Evolutionary conservation across 2,329 filamentous ascomycete genomes (phyloP).

Genomic region (Cryphonectria naterciae): DNA sequence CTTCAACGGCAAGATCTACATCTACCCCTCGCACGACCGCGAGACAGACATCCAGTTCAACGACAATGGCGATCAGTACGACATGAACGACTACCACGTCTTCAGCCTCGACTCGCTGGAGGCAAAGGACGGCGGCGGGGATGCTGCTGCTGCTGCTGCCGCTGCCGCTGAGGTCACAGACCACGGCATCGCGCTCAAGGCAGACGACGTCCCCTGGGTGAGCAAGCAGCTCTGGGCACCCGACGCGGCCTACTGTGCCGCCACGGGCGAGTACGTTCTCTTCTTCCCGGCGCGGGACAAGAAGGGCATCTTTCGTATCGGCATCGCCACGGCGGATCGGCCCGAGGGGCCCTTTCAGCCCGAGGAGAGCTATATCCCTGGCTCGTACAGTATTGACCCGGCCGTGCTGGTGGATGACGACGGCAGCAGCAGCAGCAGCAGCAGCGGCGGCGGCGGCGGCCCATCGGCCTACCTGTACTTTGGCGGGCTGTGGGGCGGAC

Average conservation of each 20-base stretch:
- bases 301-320: slow-evolving; percentile 72
- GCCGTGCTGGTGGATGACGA: slow-evolving; percentile 74
- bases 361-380: slow-evolving; percentile 66
- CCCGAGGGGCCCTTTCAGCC: slow-evolving; percentile 73
- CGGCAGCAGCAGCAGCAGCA: slow-evolving; percentile 36
- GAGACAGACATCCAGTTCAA: slow-evolving; percentile 73
- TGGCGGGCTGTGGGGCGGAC: slow-evolving; percentile 79
- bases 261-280: slow-evolving; percentile 72
- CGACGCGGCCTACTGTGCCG: slow-evolving; percentile 63
- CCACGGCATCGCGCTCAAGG: slow-evolving; percentile 70
- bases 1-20: slow-evolving; percentile 75
- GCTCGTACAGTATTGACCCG: slow-evolving; percentile 77
- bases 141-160: too few species aligned
- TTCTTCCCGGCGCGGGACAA: slow-evolving; percentile 78
- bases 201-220: slow-evolving; percentile 74
- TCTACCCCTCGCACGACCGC: slow-evolving; percentile 81
- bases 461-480: slow-evolving; percentile 71
- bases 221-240: slow-evolving; percentile 82
- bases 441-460: neutral
- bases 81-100: slow-evolving; percentile 85
- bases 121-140: slow-evolving; percentile 39
- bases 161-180: slow-evolving; percentile 59
- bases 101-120: slow-evolving; percentile 61
- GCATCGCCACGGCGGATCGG: slow-evolving; percentile 66
- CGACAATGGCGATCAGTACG: slow-evolving; percentile 85